Evolutionary conservation across 1,139 yeast species (phyloP).

Genomic region (Petasospora rhodanensis): DNA sequence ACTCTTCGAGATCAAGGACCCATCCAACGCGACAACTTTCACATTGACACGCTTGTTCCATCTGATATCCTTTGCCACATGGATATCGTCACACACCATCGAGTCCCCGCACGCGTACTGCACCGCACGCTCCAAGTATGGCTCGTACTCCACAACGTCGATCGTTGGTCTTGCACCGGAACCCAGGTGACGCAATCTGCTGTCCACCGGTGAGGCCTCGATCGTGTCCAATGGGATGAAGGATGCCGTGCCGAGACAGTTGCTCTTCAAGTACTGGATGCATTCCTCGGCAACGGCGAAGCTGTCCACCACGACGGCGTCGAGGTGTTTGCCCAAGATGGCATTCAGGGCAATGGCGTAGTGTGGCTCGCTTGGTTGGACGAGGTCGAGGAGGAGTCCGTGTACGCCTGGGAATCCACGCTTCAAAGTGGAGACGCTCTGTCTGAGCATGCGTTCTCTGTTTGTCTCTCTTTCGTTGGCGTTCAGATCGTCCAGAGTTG

Average conservation of each 20-base stretch:
- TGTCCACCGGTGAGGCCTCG: conserved; percentile 53
- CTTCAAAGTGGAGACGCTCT: conserved; percentile 63
- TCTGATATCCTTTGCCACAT: conserved; percentile 64
- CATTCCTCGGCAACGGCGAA: conserved; percentile 76
- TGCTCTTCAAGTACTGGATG: conserved; percentile 77
- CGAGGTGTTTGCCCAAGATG: conserved; percentile 72
- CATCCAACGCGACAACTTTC: conserved; percentile 78
- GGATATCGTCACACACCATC: conserved; percentile 70
- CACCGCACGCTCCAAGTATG: conserved; percentile 69
- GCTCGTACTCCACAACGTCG: conserved; percentile 71
- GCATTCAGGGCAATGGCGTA: conserved; percentile 78
- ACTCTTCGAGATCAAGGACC: conserved; percentile 77
- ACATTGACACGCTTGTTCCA: conserved; percentile 61
- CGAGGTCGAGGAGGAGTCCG: conserved; percentile 76
- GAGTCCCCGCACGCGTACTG: conserved; percentile 79
- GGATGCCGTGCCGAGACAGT: conserved; percentile 79
- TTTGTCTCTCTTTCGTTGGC: conserved; percentile 75
- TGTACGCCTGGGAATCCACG: conserved; percentile 76
- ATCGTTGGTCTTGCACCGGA: conserved; percentile 56
- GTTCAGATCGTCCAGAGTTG: conserved; percentile 63
- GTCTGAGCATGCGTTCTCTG: conserved; percentile 64
- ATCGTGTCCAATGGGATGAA: conserved; percentile 87
- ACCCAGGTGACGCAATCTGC: conserved; percentile 52
- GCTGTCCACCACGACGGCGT: conserved; percentile 80
- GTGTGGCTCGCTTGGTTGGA: conserved; percentile 72